A percentile compares a stretch with the other conserved stretches of the same genome.
Conservation (phyloP, 2,329 filamentous ascomycete genomes). For the Apiospora malaysiana region DNA sequence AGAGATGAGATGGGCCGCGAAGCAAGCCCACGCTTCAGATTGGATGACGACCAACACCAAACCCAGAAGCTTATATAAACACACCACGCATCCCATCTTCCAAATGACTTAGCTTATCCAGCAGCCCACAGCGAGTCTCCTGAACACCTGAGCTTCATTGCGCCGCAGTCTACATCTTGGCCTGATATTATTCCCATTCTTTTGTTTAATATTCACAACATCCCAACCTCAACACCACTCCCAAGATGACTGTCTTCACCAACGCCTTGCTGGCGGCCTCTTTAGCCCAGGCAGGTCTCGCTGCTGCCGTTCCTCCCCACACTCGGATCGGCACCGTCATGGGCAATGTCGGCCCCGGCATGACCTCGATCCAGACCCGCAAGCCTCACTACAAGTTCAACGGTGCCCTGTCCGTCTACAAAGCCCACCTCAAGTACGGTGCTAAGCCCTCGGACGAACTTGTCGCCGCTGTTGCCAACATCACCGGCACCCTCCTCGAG, state of each 20-base stretch:
- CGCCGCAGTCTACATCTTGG: constrained; percentile 15
- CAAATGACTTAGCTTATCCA: neutral
- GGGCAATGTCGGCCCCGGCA: constrained; percentile 23
- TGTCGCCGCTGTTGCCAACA: constrained; percentile 26
- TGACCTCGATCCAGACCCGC: constrained; percentile 29
- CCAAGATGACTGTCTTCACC: constrained; percentile 27
- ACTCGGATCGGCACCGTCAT: constrained; percentile 19
- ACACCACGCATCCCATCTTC: neutral
- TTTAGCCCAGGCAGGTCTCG: constrained; percentile 28
- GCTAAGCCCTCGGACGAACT: constrained; percentile 26
- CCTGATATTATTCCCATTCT: neutral
- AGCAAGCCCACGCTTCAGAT: neutral
- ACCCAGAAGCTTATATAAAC: constrained; percentile 19
- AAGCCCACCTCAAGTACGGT: constrained; percentile 29
- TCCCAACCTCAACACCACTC: neutral
- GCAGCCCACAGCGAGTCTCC: constrained; percentile 12
- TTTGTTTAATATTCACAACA: neutral
- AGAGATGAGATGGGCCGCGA: neutral
- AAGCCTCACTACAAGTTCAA: constrained; percentile 27
- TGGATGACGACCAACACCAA: constrained; percentile 1
- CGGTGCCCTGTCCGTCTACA: constrained; percentile 29
- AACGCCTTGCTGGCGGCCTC: constrained; percentile 28
- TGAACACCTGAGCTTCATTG: constrained; percentile 18
- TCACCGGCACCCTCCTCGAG: constrained; percentile 23
- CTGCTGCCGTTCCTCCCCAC: constrained; percentile 26